These are phyloP conservation scores for Alternaria rosae DNA, from an alignment of 2,329 filamentous ascomycete species.

Conservation along the genomic window DNA sequence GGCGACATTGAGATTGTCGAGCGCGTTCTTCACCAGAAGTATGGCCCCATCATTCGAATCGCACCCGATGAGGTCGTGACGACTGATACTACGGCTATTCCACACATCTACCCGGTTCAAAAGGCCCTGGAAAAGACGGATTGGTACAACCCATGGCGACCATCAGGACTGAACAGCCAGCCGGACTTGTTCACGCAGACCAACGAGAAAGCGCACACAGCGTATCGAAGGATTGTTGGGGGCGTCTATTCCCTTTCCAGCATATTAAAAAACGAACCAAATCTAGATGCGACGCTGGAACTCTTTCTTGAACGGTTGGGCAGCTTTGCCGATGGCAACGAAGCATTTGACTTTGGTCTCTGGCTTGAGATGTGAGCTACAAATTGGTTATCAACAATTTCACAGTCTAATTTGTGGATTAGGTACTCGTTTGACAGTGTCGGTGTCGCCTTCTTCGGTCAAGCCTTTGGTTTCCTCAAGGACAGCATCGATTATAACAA, in stretches of 20 bases:
- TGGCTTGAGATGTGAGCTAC: conserved; percentile 30
- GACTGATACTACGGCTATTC: conserved; percentile 22
- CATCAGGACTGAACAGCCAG: conserved; percentile 16
- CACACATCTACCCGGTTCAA: conserved; percentile 27
- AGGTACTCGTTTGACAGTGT: conserved; percentile 33
- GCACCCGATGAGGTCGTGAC: conserved; percentile 51
- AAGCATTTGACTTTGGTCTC: conserved; percentile 24
- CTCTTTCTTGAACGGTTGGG: conserved; percentile 22
- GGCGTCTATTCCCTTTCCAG: conserved; percentile 24
- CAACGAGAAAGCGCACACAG: conserved; percentile 20
- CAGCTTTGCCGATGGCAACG: conserved; percentile 18
- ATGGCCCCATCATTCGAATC: conserved; percentile 57
- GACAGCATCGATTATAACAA: conserved; percentile 27
- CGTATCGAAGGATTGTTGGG: conserved; percentile 19
- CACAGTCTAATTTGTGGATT: neutral
- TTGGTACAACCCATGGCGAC: conserved; percentile 33
- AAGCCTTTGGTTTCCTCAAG: conserved; percentile 30
- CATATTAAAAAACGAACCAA: conserved; percentile 22
- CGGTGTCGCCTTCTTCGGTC: conserved; percentile 25
- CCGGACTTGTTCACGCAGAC: conserved; percentile 27
- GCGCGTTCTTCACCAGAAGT: conserved; percentile 21
- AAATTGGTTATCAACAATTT: neutral
- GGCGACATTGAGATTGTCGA: conserved; percentile 30
- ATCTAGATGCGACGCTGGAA: conserved; percentile 18
- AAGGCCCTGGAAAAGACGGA: conserved; percentile 32